A percentile compares a stretch with the other conserved stretches of the same genome.
phyloP scores from a whole-genome alignment of 2,329 filamentous ascomycete species.

The Elsinoe necatrix region DNA sequence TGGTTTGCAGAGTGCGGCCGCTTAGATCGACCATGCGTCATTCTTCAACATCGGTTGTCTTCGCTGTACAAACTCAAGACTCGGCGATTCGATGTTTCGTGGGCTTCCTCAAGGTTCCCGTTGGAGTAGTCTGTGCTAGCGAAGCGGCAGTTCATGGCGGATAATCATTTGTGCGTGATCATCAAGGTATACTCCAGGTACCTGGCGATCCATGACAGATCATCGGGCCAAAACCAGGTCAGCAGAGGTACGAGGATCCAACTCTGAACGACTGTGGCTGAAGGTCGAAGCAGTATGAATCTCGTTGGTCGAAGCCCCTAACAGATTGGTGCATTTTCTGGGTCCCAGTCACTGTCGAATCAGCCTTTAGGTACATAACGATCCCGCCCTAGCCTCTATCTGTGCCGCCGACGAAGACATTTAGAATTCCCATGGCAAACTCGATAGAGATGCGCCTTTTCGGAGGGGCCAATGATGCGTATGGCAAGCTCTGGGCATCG shows the following conservation, averaged over 20 bases:
- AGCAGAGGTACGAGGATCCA: background rate
- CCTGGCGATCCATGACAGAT: conserved; percentile 13
- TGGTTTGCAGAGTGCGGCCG: background rate
- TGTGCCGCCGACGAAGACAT: background rate
- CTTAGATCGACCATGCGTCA: conserved; percentile 4
- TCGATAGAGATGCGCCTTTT: background rate
- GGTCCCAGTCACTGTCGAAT: background rate
- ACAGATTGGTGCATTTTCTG: conserved; percentile 6
- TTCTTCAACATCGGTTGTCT: background rate
- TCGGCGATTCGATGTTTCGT: conserved; percentile 7
- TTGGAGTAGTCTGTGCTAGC: background rate
- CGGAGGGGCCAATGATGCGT: background rate
- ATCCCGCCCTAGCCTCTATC: background rate
- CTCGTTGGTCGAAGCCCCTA: conserved; percentile 3
- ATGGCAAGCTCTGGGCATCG: background rate
- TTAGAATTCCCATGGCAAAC: background rate
- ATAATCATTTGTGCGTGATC: conserved; percentile 1
- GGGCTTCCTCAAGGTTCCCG: background rate
- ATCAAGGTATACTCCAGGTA: background rate
- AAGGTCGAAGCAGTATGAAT: background rate
- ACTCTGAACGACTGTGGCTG: background rate
- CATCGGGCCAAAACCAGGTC: background rate
- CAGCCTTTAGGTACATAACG: background rate
- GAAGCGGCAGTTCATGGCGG: conserved; percentile 1
- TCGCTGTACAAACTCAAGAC: conserved; percentile 1